Evolutionary conservation across 208 protist genomes (phyloP).

Genomic region (Trypanosoma platydactyli): DNA sequence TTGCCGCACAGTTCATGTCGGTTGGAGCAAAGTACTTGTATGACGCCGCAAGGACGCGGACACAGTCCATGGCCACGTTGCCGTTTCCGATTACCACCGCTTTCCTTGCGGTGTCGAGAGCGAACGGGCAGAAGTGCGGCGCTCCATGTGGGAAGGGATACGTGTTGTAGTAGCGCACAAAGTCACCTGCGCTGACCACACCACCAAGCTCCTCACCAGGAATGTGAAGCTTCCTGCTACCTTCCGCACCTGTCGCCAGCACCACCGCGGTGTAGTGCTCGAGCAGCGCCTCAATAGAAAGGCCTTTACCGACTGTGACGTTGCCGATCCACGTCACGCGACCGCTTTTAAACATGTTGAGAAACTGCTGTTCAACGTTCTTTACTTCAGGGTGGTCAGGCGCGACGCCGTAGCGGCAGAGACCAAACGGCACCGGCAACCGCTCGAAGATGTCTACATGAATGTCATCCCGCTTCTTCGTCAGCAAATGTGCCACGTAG

Average conservation of each 20-base stretch:
- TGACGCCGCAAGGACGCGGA: conserved; percentile 79
- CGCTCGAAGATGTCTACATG: conserved; percentile 94
- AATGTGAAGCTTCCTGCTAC: conserved; percentile 66
- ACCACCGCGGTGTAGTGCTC: conserved; percentile 93
- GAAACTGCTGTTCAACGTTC: conserved; percentile 92
- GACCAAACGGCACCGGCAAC: conserved; percentile 95
- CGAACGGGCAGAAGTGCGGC: conserved; percentile 77
- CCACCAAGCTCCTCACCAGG: conserved; percentile 80
- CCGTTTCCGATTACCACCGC: conserved; percentile 91
- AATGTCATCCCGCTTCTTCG: conserved; percentile 64
- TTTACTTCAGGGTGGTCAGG: conserved; percentile 98
- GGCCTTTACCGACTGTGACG: conserved; percentile 81
- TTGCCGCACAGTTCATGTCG: conserved; percentile 89
- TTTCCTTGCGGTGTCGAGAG: conserved; percentile 40
- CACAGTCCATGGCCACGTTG: conserved; percentile 96
- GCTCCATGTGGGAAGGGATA: conserved; percentile 83
- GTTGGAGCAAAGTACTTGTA: conserved; percentile 82
- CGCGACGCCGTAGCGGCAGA: conserved; percentile 96
- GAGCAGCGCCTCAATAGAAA: conserved; percentile 72
- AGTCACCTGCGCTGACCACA: conserved; percentile 83
- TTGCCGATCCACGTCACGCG: conserved; percentile 93
- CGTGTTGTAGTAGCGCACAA: conserved; percentile 97
- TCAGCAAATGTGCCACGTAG: conserved; percentile 91
- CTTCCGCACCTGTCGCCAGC: conserved; percentile 90
- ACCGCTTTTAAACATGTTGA: conserved; percentile 72